phyloP scores from a whole-genome alignment of 1,139 yeast species.

The Oligophagozyma castellii region DNA sequence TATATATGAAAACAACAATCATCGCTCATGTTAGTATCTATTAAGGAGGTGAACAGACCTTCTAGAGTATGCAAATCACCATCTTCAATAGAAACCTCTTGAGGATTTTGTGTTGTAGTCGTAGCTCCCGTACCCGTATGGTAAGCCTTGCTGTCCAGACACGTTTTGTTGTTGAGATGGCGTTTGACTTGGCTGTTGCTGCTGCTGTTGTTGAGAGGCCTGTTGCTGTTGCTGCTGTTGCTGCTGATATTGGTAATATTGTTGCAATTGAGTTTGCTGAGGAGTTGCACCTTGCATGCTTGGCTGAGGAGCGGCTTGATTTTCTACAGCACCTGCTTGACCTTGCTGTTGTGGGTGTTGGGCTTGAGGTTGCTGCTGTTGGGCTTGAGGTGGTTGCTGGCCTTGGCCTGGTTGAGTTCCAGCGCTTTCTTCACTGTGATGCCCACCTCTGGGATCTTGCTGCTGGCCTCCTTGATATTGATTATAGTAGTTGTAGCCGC shows the following conservation, averaged over 20 bases:
- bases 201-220: conserved; percentile 16
- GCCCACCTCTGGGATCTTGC: conserved; percentile 10
- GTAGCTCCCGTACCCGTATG: conserved; percentile 22
- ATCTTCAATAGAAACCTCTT: conserved; percentile 20
- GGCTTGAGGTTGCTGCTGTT: conserved; percentile 10
- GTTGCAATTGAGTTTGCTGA: conserved; percentile 23
- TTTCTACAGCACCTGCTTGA: conserved; percentile 5
- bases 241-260: conserved; percentile 22
- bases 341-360: conserved; percentile 7
- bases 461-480: conserved; percentile 2
- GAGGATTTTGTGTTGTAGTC: conserved; percentile 22
- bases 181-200: conserved; percentile 12
- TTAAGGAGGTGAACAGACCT: conserved; percentile 2
- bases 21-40: neutral
- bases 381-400: conserved; percentile 3
- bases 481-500: conserved; percentile 18
- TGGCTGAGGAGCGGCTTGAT: conserved; percentile 11
- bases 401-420: conserved; percentile 3
- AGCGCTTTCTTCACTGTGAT: no score
- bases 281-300: conserved; percentile 15
- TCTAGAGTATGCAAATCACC: conserved; percentile 1
- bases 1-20: neutral
- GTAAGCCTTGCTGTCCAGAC: conserved; percentile 19
- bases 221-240: conserved; percentile 12
- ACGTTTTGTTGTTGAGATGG: conserved; percentile 16